Evolutionary conservation across 495 filamentous ascomycete genomes (phyloP).

Genomic region (Aspergillus nidulans): DNA sequence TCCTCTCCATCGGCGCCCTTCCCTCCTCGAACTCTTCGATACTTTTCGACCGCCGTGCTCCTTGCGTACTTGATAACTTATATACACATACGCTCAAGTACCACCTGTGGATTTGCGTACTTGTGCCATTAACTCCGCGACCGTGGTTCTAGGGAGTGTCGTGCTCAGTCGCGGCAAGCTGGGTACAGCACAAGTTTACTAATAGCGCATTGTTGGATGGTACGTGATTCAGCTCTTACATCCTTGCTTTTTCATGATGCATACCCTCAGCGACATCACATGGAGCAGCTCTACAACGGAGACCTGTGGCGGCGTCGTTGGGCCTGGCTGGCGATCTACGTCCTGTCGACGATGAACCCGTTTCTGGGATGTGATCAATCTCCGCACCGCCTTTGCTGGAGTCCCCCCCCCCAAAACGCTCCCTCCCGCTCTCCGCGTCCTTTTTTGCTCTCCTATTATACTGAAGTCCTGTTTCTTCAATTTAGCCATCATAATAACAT

Average conservation of each 20-base stretch:
- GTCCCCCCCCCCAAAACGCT: slow-evolving; percentile 12
- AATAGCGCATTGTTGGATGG: slow-evolving; percentile 44
- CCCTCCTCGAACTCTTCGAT: slow-evolving; percentile 13
- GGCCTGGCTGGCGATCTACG: slow-evolving; percentile 19
- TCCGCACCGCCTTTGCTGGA: slow-evolving; percentile 46
- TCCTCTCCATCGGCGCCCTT: slow-evolving; percentile 19
- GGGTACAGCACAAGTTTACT: slow-evolving; percentile 30
- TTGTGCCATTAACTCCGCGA: slow-evolving; percentile 10
- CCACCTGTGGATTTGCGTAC: background rate
- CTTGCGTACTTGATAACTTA: background rate
- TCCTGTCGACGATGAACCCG: slow-evolving; percentile 23
- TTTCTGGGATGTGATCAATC: slow-evolving; percentile 42
- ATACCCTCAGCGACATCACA: background rate
- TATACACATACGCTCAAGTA: background rate
- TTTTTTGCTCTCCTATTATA: slow-evolving; percentile 2
- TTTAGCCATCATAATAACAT: background rate
- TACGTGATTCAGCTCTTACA: slow-evolving; percentile 34
- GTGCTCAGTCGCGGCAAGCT: slow-evolving; percentile 38
- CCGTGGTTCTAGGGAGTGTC: slow-evolving; percentile 29
- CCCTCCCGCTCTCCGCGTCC: slow-evolving; percentile 17
- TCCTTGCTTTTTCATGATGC: slow-evolving; percentile 3
- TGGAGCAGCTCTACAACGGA: background rate
- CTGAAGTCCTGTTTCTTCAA: background rate
- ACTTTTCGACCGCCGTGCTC: slow-evolving; percentile 10
- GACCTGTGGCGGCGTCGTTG: slow-evolving; percentile 7